Evolutionary conservation across 2,329 filamentous ascomycete species (phyloP).

Genomic region (Penicillium nordicum): DNA sequence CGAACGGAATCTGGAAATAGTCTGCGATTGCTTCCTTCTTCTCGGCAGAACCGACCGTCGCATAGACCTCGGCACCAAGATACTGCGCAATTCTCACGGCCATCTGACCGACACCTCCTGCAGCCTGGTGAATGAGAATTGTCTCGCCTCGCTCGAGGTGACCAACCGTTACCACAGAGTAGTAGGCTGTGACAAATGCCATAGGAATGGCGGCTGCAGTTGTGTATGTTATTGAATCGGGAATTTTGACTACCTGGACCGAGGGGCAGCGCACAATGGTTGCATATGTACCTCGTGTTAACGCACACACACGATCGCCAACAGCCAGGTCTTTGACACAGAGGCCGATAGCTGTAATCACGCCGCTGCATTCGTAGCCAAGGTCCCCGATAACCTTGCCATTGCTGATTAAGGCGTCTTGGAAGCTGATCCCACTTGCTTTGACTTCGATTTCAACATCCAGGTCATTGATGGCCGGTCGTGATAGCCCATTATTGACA

Average conservation of each 20-base stretch:
- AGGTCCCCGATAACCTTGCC: not conserved
- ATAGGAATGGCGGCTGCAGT: not conserved
- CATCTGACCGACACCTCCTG: not conserved
- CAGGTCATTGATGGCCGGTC: not conserved
- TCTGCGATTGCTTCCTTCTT: not conserved
- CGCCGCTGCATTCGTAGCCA: not conserved
- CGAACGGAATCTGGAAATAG: not conserved
- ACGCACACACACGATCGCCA: not conserved
- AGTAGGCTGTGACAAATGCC: not conserved
- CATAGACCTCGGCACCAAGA: not conserved
- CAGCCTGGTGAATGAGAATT: not conserved
- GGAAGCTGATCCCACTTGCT: not conserved
- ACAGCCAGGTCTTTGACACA: not conserved
- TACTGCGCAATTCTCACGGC: not conserved
- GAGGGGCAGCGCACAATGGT: not conserved
- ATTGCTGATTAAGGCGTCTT: not conserved
- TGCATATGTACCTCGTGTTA: not conserved
- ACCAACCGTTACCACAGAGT: not conserved
- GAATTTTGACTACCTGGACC: not conserved
- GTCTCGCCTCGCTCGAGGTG: not conserved
- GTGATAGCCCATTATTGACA: not conserved
- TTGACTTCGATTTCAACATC: not conserved
- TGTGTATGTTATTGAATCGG: not conserved
- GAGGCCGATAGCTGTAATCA: not conserved
- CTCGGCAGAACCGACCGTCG: not conserved